Evolutionary conservation across 805 yeast genomes (phyloP).

Genomic region (Wilhelminamyces savonicus): DNA sequence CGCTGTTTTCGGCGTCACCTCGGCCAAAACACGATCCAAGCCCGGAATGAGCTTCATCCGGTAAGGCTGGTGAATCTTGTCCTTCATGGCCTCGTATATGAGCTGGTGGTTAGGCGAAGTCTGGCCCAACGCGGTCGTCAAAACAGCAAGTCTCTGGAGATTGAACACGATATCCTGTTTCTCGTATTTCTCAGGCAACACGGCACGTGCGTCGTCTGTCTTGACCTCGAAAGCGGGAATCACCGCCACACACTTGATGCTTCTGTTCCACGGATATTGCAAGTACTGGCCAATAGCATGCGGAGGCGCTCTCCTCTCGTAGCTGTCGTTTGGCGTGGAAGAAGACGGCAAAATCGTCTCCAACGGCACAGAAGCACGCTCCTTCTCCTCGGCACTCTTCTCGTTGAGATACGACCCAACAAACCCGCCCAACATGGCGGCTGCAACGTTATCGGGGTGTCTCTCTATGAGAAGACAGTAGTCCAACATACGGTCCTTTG

Average conservation of each 20-base stretch:
- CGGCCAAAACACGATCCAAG: conserved; percentile 66
- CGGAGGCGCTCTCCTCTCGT: conserved; percentile 53
- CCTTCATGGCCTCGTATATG: conserved; percentile 94
- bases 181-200: conserved; percentile 74
- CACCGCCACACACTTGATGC: conserved; percentile 81
- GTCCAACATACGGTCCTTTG: conserved; percentile 81
- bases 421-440: conserved; percentile 99
- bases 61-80: conserved; percentile 95
- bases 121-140: conserved; percentile 87
- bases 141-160: conserved; percentile 85
- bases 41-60: conserved; percentile 91
- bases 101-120: conserved; percentile 75
- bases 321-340: conserved; percentile 52
- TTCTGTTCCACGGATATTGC: conserved; percentile 74
- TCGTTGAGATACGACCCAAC: conserved; percentile 92
- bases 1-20: conserved; percentile 75
- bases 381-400: conserved; percentile 62
- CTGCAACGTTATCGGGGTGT: conserved; percentile 97
- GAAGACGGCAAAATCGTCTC: conserved; percentile 76
- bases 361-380: conserved; percentile 76
- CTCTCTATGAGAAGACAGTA: conserved; percentile 96
- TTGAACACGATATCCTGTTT: conserved; percentile 85
- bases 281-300: conserved; percentile 81
- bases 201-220: conserved; percentile 87
- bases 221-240: conserved; percentile 94